Evolutionary conservation across 2,329 filamentous ascomycete genomes (phyloP), one percentile per base, ranked within the genome.

Genomic region (Corniculantispora saksenae): DNA sequence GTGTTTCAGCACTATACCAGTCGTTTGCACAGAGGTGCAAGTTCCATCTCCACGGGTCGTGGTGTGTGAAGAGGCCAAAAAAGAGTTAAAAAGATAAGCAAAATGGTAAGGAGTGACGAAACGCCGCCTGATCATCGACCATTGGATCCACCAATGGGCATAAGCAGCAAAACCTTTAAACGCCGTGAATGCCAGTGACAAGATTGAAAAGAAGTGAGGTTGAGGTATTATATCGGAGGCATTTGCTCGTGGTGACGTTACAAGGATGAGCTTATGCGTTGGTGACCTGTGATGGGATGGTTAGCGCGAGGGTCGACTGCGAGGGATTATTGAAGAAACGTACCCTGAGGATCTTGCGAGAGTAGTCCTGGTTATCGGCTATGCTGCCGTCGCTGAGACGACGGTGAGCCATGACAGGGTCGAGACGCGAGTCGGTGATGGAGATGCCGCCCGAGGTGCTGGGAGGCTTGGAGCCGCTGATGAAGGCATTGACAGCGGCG

Each of bases 301-400:
- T n/a, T n/a, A n/a, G n/a, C n/a, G n/a, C n/a, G n/a, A n/a, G n/a
- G n/a, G n/a, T n/a, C n/a, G n/a, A n/a, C n/a, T n/a, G n/a, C n/a
- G n/a, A n/a, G n/a, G n/a, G n/a, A n/a, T n/a, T n/a, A n/a, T n/a
- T n/a, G n/a, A n/a, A n/a, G n/a, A n/a, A n/a, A n/a, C n/a, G n/a
- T n/a, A 87, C 85, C 88, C 96, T 92, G 75, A 98, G 86, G 79
- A 98, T 97, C 80, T 92, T 91, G 80, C 94, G 89, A 68, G 94
- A 97, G 81, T 97, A 98, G 78, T 98, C 94, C 79, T 97, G 89
- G 79, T 97, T 96, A 77, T 98, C 94, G 61, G 94, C 94, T 77
- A 98, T 97, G 78, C 94, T 97, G 71, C 94, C 94, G 73, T 95
- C 92, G 79, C 94, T 97, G 81, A 94, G 86, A 78, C 94, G 88